A percentile compares a stretch with the other conserved stretches of the same genome.
Conservation (phyloP, 2,329 filamentous ascomycete species). For the Trichoderma hamatum region DNA sequence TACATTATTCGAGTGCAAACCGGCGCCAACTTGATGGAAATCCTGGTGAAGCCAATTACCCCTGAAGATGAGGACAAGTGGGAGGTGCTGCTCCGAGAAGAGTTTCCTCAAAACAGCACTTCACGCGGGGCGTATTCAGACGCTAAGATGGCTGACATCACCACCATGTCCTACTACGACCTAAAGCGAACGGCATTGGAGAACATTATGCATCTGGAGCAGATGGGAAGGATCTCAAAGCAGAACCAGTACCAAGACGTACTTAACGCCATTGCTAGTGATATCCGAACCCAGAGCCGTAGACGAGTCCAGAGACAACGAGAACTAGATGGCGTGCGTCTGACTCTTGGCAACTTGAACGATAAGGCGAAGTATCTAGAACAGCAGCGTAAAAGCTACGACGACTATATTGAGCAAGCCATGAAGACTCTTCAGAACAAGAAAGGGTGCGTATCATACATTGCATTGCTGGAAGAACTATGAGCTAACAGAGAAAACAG, state of each 20-base stretch:
- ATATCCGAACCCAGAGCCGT: constrained; percentile 96
- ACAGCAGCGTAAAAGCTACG: constrained; percentile 94
- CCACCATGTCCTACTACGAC: constrained; percentile 84
- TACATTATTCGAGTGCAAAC: constrained; percentile 98
- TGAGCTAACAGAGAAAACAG: constrained; percentile 43
- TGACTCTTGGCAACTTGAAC: constrained; percentile 74
- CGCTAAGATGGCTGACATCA: constrained; percentile 84
- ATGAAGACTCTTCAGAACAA: constrained; percentile 97
- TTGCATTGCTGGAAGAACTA: background rate
- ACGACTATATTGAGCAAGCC: constrained; percentile 98
- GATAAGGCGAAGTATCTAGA: constrained; percentile 92
- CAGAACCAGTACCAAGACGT: constrained; percentile 96
- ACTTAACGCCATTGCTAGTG: constrained; percentile 94
- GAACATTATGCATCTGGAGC: constrained; percentile 88
- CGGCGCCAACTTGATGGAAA: constrained; percentile 89
- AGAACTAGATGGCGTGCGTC: constrained; percentile 81
- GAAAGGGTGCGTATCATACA: constrained; percentile 63
- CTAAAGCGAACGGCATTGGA: constrained; percentile 92
- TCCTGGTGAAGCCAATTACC: constrained; percentile 86
- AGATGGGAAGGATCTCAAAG: constrained; percentile 82
- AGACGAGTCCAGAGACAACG: constrained; percentile 88
- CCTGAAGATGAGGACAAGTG: constrained; percentile 89
- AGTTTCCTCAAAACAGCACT: constrained; percentile 68
- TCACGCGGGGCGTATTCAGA: constrained; percentile 89
- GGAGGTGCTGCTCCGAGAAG: constrained; percentile 78